phyloP scores from a whole-genome alignment of 140 eudicot species.

The Bidens hawaiensis region DNA sequence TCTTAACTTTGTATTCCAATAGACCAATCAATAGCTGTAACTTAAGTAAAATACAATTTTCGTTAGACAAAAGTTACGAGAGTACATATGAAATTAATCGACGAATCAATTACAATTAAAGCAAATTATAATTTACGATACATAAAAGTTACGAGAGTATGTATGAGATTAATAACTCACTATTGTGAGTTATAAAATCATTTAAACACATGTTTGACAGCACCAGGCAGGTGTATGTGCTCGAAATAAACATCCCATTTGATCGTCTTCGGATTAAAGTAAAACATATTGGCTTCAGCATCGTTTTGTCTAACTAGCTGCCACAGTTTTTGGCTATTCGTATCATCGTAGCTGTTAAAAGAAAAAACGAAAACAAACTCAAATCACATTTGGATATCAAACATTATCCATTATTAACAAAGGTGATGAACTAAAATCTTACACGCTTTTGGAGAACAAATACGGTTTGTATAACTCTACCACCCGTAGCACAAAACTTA shows the following conservation, averaged over 20 bases:
- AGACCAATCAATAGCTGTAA: too few species aligned
- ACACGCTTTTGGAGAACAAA: constrained; percentile 77
- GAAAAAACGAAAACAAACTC: background rate
- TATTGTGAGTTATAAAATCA: constrained; percentile 14
- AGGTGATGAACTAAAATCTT: constrained; percentile 34
- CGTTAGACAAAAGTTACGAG: too few species aligned
- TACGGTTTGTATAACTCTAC: constrained; percentile 77
- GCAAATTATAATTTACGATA: background rate
- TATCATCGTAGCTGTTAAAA: constrained; percentile 61
- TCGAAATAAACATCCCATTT: constrained; percentile 65
- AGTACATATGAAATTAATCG: too few species aligned
- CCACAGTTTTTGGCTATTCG: constrained; percentile 62
- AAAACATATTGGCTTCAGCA: constrained; percentile 43
- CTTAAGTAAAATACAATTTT: too few species aligned
- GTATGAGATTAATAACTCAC: background rate
- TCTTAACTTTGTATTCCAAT: too few species aligned
- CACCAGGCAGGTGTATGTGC: constrained; percentile 57
- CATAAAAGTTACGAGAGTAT: background rate
- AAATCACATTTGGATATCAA: background rate
- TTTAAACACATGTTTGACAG: constrained; percentile 61
- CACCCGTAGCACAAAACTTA: constrained; percentile 44
- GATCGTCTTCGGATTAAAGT: constrained; percentile 67
- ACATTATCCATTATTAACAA: too few species aligned
- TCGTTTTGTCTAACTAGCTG: constrained; percentile 39
- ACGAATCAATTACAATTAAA: too few species aligned